phyloP scores from a whole-genome alignment of 2,329 filamentous ascomycete species.

The Gliomastix tumulicola region DNA sequence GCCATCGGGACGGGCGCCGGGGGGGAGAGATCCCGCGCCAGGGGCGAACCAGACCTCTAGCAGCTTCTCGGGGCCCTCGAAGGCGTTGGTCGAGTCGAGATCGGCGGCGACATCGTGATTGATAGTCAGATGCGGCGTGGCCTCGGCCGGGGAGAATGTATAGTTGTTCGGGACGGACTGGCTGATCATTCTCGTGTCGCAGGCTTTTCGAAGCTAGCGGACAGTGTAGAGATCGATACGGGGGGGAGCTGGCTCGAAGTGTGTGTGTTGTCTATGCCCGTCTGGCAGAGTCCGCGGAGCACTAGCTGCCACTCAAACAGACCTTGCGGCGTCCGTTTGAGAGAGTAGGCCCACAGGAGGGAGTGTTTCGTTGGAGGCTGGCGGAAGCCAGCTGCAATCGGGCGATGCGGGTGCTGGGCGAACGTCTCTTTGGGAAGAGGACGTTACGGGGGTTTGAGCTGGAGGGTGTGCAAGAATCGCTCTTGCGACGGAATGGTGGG shows the following conservation, averaged over 20 bases:
- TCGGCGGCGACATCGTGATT: constrained; percentile 91
- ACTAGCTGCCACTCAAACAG: constrained; percentile 97
- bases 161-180: constrained; percentile 74
- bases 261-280: constrained; percentile 24
- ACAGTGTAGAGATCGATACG: too few relatives aligned
- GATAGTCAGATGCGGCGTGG: constrained; percentile 87
- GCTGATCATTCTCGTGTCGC: constrained; percentile 62
- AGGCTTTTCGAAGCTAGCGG: too few relatives aligned
- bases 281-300: constrained; percentile 66
- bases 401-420: constrained; percentile 22
- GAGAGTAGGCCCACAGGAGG: constrained; percentile 93
- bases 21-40: constrained; percentile 64
- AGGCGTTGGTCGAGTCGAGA: constrained; percentile 91
- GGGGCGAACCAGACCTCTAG: constrained; percentile 97
- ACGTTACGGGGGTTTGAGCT: constrained; percentile 89
- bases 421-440: constrained; percentile 56
- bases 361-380: constrained; percentile 61
- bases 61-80: constrained; percentile 97
- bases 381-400: constrained; percentile 77
- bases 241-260: too few relatives aligned
- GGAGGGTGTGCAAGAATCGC: constrained; percentile 75
- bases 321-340: constrained; percentile 89
- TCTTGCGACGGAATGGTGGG: constrained; percentile 85
- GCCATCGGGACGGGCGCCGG: constrained; percentile 64
- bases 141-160: constrained; percentile 74